A percentile compares a stretch with the other conserved stretches of the same genome.
Conservation (phyloP, 163 green algal genomes). For the Chlamydomonas reinhardtii region DNA sequence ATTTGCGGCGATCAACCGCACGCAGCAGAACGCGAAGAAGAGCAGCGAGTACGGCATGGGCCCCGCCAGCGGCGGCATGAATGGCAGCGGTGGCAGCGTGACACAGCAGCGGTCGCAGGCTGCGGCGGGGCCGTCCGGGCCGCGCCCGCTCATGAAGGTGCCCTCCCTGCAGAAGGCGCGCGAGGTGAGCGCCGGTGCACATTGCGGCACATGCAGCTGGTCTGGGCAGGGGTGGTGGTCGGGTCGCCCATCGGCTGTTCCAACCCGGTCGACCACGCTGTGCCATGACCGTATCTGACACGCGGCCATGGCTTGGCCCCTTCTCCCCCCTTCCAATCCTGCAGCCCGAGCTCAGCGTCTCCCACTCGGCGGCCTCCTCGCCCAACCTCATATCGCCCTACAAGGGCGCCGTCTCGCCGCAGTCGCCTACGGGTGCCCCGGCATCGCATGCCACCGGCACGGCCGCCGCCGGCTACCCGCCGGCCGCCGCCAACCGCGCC, state of each 20-base stretch:
- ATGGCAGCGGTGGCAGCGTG: neutral
- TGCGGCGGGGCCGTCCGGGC: neutral
- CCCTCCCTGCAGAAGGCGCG: constrained; percentile 29
- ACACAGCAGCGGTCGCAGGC: neutral
- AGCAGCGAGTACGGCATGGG: constrained; percentile 27
- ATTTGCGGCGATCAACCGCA: constrained; percentile 42
- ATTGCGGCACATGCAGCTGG: too few relatives aligned
- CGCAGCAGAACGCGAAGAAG: constrained; percentile 48
- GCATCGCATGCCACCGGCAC: neutral
- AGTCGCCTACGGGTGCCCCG: neutral
- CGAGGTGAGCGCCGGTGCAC: neutral
- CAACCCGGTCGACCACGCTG: too few relatives aligned
- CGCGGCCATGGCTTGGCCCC: neutral
- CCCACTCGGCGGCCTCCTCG: constrained; percentile 43
- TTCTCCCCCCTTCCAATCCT: neutral
- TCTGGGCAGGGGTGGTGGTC: too few relatives aligned
- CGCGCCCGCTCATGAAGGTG: constrained; percentile 31
- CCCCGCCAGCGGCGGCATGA: neutral
- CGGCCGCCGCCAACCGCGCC: constrained; percentile 7
- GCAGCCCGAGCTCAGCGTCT: constrained; percentile 42
- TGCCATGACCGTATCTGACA: neutral
- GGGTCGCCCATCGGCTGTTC: too few relatives aligned
- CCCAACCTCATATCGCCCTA: constrained; percentile 38
- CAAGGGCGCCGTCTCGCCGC: neutral
- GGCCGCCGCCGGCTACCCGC: constrained; percentile 8